Base-by-base conservation (phyloP, 2,329 filamentous ascomycete species). In the Pestalotiopsis sp. region DNA sequence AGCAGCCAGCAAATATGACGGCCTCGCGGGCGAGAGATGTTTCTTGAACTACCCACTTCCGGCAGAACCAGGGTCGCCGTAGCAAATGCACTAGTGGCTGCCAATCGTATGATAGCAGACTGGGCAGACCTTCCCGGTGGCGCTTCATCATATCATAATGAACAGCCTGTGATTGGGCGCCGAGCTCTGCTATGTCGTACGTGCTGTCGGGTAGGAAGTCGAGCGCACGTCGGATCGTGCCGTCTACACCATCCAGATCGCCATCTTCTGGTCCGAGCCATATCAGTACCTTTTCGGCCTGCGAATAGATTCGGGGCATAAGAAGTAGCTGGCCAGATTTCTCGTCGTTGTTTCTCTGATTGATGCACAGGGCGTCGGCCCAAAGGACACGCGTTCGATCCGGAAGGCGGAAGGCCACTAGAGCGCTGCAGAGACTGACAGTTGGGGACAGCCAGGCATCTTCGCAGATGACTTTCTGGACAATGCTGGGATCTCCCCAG, bases 41-140 rank as follows among this genome's bases (percentile, higher is more conserved):
- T 52, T 71, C 70, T 36, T 71, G 70, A 20, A 71, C 59, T 20
- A 70, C 56, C 70, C 70, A 71, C 20, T 40, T 57, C 2, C 68
- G 66, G 9, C 27, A 14, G 59, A 62, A 62, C 59, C 59, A 62
- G 6, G 59, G 59, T 20, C 59, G 59, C 59, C 14, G n/a, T 20
- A 62, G 31, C 27, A 62, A 4, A 40, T 27, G 12, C 3, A 20
- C 3, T 17, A 62, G 9, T 17, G 59, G 36, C 31, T 12, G n/a
- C 59, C 59, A 62, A 20, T 62, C 31, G 31, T 62, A 6, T n/a
- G 17, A 17, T 7, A 62, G 5, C 27, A 62, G 12, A 38, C 36
- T 38, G 12, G 59, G 59, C 31, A 4, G 27, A 20, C 59, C 59
- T 2, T 36, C 20, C 36, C 31, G 4, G 13, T 62, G 59, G 36